phyloP scores from a whole-genome alignment of 108 stramenopile species.

The Stephanodiscus triporus region DNA sequence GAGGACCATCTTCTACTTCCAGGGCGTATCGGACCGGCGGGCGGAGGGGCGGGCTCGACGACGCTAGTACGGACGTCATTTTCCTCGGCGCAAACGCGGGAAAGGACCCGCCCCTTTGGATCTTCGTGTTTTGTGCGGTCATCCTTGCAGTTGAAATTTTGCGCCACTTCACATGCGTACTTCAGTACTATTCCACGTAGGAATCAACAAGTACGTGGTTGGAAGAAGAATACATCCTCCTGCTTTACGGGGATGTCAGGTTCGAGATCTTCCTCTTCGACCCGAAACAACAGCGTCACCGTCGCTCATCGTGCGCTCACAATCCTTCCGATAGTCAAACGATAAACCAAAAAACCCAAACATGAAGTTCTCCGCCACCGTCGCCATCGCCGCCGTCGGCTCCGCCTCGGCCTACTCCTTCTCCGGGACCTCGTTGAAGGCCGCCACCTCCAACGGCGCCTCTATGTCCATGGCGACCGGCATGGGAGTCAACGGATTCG shows the following conservation, averaged over 20 bases:
- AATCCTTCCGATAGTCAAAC: slow-evolving; percentile 15
- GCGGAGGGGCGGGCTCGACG: not conserved
- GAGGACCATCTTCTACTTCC: no score
- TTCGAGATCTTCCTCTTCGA: not conserved
- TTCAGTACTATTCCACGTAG: slow-evolving; percentile 1
- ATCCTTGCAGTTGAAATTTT: not conserved
- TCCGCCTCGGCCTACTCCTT: slow-evolving; percentile 80
- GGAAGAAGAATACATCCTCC: not conserved
- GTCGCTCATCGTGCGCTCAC: not conserved
- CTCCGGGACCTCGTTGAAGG: slow-evolving; percentile 74
- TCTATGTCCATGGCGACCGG: slow-evolving; percentile 82
- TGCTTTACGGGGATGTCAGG: not conserved
- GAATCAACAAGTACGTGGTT: slow-evolving; percentile 8
- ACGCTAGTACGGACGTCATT: not conserved
- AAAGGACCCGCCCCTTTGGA: not conserved
- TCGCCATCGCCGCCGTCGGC: slow-evolving; percentile 64
- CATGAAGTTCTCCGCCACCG: slow-evolving; percentile 80
- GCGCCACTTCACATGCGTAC: not conserved
- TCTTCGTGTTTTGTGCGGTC: not conserved
- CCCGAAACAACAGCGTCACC: no score
- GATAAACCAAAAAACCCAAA: slow-evolving; percentile 10
- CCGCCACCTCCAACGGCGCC: slow-evolving; percentile 62
- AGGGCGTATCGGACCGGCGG: no score
- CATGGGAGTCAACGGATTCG: slow-evolving; percentile 97
- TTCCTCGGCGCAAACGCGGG: no score